Percentiles rank a stretch among this genome's conserved stretches.
phyloP scores from a whole-genome alignment of 73 alveolate genomes.

The Urostyla sp. region DNA sequence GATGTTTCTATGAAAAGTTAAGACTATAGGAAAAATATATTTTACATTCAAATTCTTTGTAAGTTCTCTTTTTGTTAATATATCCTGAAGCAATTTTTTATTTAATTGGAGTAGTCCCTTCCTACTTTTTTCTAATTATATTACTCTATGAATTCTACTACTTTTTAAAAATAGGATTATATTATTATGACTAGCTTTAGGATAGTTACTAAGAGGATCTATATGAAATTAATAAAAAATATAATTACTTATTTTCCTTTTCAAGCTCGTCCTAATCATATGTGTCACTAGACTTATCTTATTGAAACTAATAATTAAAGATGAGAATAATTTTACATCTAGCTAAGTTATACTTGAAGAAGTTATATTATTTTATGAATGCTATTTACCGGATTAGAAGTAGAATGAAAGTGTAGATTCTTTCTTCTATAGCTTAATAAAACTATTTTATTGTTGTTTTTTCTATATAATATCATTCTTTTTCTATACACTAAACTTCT shows the following conservation, averaged over 20 bases:
- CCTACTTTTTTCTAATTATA: not conserved
- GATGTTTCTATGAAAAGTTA: too few relatives aligned
- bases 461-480: not conserved
- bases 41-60: slow-evolving; percentile 1
- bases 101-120: slow-evolving; percentile 17
- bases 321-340: too few relatives aligned
- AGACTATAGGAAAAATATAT: not conserved
- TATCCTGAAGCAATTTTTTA: slow-evolving; percentile 7
- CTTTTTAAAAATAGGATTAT: not conserved
- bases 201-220: not conserved
- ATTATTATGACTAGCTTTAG: not conserved
- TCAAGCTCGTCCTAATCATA: not conserved
- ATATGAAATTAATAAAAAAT: not conserved
- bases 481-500: not conserved
- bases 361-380: not conserved
- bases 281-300: not conserved
- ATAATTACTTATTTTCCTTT: too few relatives aligned
- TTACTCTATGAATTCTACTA: not conserved
- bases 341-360: not conserved
- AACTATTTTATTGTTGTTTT: not conserved
- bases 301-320: not conserved
- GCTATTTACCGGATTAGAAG: not conserved
- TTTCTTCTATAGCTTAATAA: too few relatives aligned
- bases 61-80: slow-evolving; percentile 6
- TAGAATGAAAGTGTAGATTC: too few relatives aligned